phyloP scores from a whole-genome alignment of 495 filamentous ascomycete species.

The Usnea hakonensis region DNA sequence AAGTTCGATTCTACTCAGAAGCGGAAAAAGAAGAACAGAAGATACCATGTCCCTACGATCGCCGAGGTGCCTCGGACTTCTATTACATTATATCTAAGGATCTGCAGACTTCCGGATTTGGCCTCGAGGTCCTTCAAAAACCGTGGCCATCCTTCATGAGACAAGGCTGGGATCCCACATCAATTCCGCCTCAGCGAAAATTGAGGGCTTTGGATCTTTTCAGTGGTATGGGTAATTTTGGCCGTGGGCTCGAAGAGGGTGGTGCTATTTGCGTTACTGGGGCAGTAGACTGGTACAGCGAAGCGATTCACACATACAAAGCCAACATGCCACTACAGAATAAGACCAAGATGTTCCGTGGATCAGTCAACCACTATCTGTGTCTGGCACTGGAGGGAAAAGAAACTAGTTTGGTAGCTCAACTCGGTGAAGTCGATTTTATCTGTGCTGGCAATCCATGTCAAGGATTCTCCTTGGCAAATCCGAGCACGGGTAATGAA shows the following conservation, averaged over 20 bases:
- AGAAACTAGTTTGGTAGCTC: conserved; percentile 36
- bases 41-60: conserved; percentile 56
- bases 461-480: conserved; percentile 59
- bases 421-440: conserved; percentile 54
- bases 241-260: conserved; percentile 64
- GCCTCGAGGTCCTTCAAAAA: conserved; percentile 6
- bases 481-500: conserved; percentile 40
- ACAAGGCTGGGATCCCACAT: conserved; percentile 48
- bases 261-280: conserved; percentile 54
- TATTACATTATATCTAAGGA: conserved; percentile 49
- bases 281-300: conserved; percentile 54
- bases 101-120: conserved; percentile 19
- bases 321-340: conserved; percentile 44
- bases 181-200: conserved; percentile 14
- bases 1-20: conserved; percentile 47
- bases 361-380: conserved; percentile 65
- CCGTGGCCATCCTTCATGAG: conserved; percentile 33
- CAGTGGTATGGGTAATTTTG: conserved; percentile 67
- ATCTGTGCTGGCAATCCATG: conserved; percentile 69
- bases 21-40: conserved; percentile 26
- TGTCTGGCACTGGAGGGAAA: conserved; percentile 45
- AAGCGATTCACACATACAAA: conserved; percentile 60
- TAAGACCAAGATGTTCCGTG: conserved; percentile 44
- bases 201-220: conserved; percentile 60
- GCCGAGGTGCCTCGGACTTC: conserved; percentile 52